phyloP scores from a whole-genome alignment of 1,284 basidiomycete species.

The Grifola frondosa region DNA sequence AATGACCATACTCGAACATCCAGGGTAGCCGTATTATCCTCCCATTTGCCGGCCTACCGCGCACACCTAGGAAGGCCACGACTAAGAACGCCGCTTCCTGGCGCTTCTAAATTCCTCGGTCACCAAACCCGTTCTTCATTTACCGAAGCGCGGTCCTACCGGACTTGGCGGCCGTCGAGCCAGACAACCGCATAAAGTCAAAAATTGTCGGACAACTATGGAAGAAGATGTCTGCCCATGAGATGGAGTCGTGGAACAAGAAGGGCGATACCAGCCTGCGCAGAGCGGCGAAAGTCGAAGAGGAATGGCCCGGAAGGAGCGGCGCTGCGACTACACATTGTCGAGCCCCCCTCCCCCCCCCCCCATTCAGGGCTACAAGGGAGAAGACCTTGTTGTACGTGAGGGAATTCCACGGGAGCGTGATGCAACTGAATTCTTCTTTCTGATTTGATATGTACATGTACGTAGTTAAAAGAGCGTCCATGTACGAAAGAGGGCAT shows the following conservation, averaged over 20 bases:
- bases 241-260: slow-evolving; percentile 36
- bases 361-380: slow-evolving; percentile 10
- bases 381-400: slow-evolving; percentile 11
- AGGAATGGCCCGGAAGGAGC: slow-evolving; percentile 21
- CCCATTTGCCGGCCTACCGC: slow-evolving; percentile 1
- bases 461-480: too few relatives aligned
- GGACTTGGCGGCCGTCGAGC: slow-evolving; percentile 47
- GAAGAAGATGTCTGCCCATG: slow-evolving; percentile 44
- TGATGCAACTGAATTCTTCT: too few relatives aligned
- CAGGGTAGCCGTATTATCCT: too few relatives aligned
- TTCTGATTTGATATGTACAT: too few relatives aligned
- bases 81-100: slow-evolving; percentile 9
- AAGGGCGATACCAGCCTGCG: slow-evolving; percentile 42
- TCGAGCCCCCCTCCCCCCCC: too few relatives aligned
- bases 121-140: slow-evolving; percentile 85
- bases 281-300: slow-evolving; percentile 24
- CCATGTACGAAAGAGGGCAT: too few relatives aligned
- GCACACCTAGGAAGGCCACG: too few relatives aligned
- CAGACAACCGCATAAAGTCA: slow-evolving; percentile 58
- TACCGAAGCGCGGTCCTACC: slow-evolving; percentile 69
- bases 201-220: slow-evolving; percentile 55
- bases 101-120: slow-evolving; percentile 55
- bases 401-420: too few relatives aligned
- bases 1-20: too few relatives aligned
- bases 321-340: slow-evolving; percentile 21